A percentile compares a stretch with the other conserved stretches of the same genome.
Conservation (phyloP, 2,329 filamentous ascomycete genomes). For the Aspergillus eucalypticola region DNA sequence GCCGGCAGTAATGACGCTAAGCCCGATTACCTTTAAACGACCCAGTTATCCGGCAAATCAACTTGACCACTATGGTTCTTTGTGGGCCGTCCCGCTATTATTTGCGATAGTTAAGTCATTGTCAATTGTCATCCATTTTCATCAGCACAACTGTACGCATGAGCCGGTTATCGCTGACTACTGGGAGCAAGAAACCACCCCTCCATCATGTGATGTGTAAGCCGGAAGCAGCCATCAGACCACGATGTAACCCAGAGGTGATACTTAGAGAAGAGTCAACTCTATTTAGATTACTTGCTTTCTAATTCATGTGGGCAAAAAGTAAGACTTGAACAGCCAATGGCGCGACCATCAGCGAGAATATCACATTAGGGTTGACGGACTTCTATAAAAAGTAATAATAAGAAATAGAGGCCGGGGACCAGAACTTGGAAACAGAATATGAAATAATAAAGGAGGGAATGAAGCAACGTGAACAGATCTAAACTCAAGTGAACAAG, state of each 20-base stretch:
- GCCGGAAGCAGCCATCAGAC: background rate
- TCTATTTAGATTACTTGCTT: background rate
- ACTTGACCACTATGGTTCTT: background rate
- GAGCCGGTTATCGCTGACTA: background rate
- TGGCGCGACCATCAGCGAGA: background rate
- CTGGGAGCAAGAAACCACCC: background rate
- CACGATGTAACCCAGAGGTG: no score
- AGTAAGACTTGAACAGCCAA: background rate
- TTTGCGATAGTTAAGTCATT: background rate
- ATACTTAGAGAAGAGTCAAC: background rate
- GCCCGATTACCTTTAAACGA: background rate
- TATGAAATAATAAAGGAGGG: slow-evolving; percentile 2
- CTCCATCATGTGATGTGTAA: background rate
- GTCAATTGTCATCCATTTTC: background rate
- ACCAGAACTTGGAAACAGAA: background rate
- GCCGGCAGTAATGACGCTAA: background rate
- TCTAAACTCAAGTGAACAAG: background rate
- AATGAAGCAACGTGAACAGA: background rate
- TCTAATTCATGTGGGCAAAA: background rate
- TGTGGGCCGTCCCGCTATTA: background rate
- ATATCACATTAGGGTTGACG: slow-evolving; percentile 8
- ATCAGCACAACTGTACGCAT: background rate
- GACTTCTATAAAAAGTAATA: slow-evolving; percentile 11
- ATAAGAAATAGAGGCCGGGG: slow-evolving; percentile 1
- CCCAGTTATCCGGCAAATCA: background rate